Evolutionary conservation across 495 filamentous ascomycete genomes (phyloP).

Genomic region (Tuber magnatum): DNA sequence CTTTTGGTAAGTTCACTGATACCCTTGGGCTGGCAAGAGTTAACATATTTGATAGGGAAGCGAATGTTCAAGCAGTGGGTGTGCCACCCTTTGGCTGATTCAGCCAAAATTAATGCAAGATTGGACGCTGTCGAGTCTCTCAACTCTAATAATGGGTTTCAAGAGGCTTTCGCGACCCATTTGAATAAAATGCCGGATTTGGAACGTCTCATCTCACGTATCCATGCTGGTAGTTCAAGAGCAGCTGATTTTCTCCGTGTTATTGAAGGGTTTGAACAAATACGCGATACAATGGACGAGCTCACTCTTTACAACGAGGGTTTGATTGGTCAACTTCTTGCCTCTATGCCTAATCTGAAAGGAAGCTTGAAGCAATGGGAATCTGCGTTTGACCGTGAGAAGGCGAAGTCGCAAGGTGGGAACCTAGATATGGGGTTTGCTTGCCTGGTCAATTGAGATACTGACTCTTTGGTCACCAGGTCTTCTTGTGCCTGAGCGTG

Average conservation of each 20-base stretch:
- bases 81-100: conserved; percentile 86
- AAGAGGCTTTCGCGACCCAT: conserved; percentile 75
- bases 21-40: neutral
- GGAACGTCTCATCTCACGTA: conserved; percentile 85
- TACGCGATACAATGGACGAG: conserved; percentile 80
- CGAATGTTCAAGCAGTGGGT: conserved; percentile 96
- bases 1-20: conserved; percentile 56
- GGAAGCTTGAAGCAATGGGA: conserved; percentile 77
- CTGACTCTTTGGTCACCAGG: conserved; percentile 39
- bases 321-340: conserved; percentile 74
- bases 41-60: conserved; percentile 47
- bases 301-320: conserved; percentile 63
- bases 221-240: conserved; percentile 83
- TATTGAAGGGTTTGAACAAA: conserved; percentile 94
- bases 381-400: conserved; percentile 78
- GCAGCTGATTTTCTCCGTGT: conserved; percentile 89
- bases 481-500: conserved; percentile 75
- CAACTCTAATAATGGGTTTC: conserved; percentile 69
- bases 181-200: conserved; percentile 88
- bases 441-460: neutral
- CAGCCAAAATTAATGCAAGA: conserved; percentile 81
- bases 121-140: conserved; percentile 91
- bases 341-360: conserved; percentile 74
- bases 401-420: conserved; percentile 62
- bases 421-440: neutral